phyloP scores from a whole-genome alignment of 2,329 filamentous ascomycete species.

The Paramyrothecium sp. region DNA sequence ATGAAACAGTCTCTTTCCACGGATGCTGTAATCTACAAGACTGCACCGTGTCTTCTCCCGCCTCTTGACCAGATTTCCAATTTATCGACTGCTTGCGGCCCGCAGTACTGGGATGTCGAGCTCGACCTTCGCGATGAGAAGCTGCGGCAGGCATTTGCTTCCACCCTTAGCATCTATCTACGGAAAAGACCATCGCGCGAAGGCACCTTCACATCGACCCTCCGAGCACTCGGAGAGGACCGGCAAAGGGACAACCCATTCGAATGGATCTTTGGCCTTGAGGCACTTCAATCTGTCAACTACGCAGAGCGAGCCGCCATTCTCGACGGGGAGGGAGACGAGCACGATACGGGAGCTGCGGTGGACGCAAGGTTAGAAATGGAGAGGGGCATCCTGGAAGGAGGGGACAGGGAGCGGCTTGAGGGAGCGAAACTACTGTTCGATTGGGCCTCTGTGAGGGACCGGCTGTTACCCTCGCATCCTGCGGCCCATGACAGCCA shows the following conservation, averaged over 20 bases:
- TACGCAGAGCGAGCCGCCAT: conserved; percentile 66
- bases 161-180: conserved; percentile 72
- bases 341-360: conserved; percentile 44
- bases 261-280: conserved; percentile 72
- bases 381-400: conserved; percentile 43
- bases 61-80: conserved; percentile 62
- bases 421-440: conserved; percentile 52
- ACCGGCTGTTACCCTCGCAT: conserved; percentile 23
- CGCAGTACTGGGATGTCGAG: conserved; percentile 77
- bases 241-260: conserved; percentile 46
- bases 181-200: conserved; percentile 68
- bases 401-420: conserved; percentile 38
- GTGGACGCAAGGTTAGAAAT: conserved; percentile 74
- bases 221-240: conserved; percentile 64
- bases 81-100: conserved; percentile 59
- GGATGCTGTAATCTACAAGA: conserved; percentile 38
- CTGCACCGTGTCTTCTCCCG: conserved; percentile 60
- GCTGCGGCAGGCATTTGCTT: conserved; percentile 60
- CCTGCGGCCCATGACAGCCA: conserved; percentile 29
- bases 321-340: conserved; percentile 50
- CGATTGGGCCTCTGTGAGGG: conserved; percentile 52
- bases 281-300: conserved; percentile 52
- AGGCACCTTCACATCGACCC: conserved; percentile 68
- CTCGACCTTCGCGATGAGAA: conserved; percentile 69
- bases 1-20: conserved; percentile 44